Percentiles rank a stretch among this genome's conserved stretches.
Conservation (phyloP, 208 protist genomes). For the Acanthamoeba lenticulata region DNA sequence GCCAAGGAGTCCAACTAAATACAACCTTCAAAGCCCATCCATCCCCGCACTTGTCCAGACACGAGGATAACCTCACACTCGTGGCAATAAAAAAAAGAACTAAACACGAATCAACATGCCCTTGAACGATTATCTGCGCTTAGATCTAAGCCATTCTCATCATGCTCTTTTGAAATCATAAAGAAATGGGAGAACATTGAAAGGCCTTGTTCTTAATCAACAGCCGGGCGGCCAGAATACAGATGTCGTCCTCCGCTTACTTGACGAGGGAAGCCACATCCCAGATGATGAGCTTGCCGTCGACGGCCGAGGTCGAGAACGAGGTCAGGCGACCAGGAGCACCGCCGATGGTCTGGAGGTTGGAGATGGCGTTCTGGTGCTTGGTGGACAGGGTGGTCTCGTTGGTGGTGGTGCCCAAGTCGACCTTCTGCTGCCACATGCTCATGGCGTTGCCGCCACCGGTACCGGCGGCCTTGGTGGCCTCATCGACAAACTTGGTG, state of each 20-base stretch:
- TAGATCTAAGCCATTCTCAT: too few relatives aligned
- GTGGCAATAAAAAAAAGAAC: background rate
- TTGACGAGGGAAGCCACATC: conserved; percentile 49
- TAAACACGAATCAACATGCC: too few relatives aligned
- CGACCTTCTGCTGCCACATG: conserved; percentile 84
- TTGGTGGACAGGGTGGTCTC: conserved; percentile 77
- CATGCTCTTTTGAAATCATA: background rate
- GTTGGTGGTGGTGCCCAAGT: conserved; percentile 70
- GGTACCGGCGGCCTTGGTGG: conserved; percentile 54
- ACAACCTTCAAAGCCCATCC: background rate
- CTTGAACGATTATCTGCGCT: too few relatives aligned
- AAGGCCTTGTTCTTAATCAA: too few relatives aligned
- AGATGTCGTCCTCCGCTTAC: too few relatives aligned
- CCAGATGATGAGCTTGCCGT: conserved; percentile 85
- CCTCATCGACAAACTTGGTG: conserved; percentile 71
- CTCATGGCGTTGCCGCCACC: conserved; percentile 69
- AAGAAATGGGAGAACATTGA: background rate
- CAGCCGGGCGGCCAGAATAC: too few relatives aligned
- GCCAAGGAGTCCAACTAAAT: conserved; percentile 89
- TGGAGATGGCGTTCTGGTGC: conserved; percentile 85
- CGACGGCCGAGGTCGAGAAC: conserved; percentile 82
- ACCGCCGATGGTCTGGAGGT: conserved; percentile 68
- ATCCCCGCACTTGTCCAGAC: background rate
- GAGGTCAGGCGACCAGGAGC: conserved; percentile 65
- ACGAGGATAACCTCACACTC: background rate